Evolutionary conservation across 2,329 filamentous ascomycete species (phyloP).

Genomic region (Calonectria pteridis): DNA sequence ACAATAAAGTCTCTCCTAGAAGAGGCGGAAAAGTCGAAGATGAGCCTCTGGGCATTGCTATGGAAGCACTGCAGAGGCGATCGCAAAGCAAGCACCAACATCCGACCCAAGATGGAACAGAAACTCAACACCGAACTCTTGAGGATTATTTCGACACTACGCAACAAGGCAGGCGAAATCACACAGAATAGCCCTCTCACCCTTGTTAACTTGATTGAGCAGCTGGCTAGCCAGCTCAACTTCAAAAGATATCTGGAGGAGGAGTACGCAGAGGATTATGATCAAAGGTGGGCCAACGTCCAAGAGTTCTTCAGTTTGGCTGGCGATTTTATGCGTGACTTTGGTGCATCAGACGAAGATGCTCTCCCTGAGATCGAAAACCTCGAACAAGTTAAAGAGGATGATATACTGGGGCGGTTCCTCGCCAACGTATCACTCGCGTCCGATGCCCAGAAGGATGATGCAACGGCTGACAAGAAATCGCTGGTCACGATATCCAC

Average conservation of each 20-base stretch:
- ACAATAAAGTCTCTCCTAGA: constrained; percentile 81
- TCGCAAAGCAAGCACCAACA: constrained; percentile 60
- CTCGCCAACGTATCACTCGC: constrained; percentile 92
- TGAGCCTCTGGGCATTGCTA: constrained; percentile 83
- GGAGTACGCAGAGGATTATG: constrained; percentile 79
- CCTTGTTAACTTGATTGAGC: constrained; percentile 63
- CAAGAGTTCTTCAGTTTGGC: constrained; percentile 88
- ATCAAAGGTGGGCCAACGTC: constrained; percentile 87
- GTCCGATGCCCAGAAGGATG: constrained; percentile 78
- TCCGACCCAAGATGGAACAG: constrained; percentile 64
- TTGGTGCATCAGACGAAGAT: constrained; percentile 63
- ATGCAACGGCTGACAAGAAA: constrained; percentile 66
- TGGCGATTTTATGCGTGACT: constrained; percentile 72
- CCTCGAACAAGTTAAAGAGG: constrained; percentile 75
- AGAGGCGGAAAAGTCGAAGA: constrained; percentile 78
- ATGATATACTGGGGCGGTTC: constrained; percentile 77
- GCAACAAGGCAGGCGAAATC: constrained; percentile 46
- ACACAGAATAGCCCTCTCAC: constrained; percentile 45
- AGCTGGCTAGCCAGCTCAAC: constrained; percentile 72
- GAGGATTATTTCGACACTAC: constrained; percentile 53
- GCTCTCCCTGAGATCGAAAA: constrained; percentile 77
- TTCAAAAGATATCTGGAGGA: constrained; percentile 81
- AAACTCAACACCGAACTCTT: constrained; percentile 66
- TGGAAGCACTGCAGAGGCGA: constrained; percentile 65
- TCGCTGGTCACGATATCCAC: constrained; percentile 90